These are phyloP conservation scores for Pichia sp. DNA, from an alignment of 1,139 yeast species.

Conservation along the genomic window DNA sequence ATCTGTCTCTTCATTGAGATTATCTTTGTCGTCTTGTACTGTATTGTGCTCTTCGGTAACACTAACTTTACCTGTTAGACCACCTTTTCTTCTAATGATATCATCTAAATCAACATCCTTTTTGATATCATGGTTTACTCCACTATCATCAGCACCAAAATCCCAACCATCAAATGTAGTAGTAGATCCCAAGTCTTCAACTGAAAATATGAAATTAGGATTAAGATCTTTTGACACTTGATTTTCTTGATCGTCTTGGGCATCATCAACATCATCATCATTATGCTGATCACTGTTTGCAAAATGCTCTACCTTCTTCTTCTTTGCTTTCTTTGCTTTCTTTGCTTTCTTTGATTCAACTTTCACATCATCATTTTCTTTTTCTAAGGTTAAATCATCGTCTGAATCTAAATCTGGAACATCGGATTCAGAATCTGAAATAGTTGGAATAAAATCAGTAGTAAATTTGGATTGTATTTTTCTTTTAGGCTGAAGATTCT, in stretches of 20 bases:
- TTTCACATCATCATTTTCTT: slow-evolving; percentile 16
- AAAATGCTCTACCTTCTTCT: background rate
- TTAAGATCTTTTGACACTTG: slow-evolving; percentile 41
- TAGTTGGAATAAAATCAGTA: slow-evolving; percentile 55
- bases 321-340: background rate
- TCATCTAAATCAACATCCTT: slow-evolving; percentile 82
- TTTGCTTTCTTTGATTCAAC: slow-evolving; percentile 9
- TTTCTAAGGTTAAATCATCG: slow-evolving; percentile 29
- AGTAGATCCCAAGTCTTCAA: slow-evolving; percentile 51
- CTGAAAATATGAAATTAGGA: slow-evolving; percentile 62
- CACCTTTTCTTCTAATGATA: slow-evolving; percentile 77
- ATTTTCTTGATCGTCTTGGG: slow-evolving; percentile 36
- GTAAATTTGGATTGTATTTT: slow-evolving; percentile 2
- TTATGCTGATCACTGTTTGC: background rate
- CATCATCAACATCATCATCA: slow-evolving; percentile 33
- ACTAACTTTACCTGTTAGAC: slow-evolving; percentile 48
- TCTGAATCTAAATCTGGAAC: slow-evolving; percentile 47
- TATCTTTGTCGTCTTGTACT: slow-evolving; percentile 24
- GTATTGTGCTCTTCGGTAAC: slow-evolving; percentile 29
- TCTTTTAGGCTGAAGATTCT: background rate
- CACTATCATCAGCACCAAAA: slow-evolving; percentile 39
- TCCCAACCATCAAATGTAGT: slow-evolving; percentile 78
- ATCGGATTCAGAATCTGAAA: slow-evolving; percentile 61
- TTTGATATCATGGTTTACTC: slow-evolving; percentile 31
- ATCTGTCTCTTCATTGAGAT: slow-evolving; percentile 29